phyloP scores from a whole-genome alignment of 2,329 filamentous ascomycete species.

The Clonostachys byssicola region DNA sequence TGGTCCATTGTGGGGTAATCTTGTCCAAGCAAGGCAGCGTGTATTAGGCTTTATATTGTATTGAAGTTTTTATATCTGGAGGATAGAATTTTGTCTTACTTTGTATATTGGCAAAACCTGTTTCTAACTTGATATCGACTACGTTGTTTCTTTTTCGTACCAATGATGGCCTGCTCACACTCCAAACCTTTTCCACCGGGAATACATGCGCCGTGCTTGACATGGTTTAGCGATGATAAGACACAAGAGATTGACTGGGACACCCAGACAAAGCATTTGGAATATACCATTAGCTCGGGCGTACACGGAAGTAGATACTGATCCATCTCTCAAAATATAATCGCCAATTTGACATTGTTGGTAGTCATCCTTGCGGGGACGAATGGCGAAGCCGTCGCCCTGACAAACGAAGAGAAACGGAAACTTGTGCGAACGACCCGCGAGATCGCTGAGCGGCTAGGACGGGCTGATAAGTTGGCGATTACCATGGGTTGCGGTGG shows the following conservation, averaged over 20 bases:
- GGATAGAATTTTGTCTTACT: no score
- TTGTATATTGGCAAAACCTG: no score
- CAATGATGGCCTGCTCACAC: no score
- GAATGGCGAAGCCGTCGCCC: constrained; percentile 70
- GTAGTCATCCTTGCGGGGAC: constrained; percentile 64
- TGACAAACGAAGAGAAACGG: constrained; percentile 60
- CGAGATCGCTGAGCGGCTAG: constrained; percentile 50
- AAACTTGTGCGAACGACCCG: constrained; percentile 58
- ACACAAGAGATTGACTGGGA: constrained; percentile 52
- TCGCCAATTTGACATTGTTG: background rate
- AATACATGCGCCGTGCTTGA: constrained; percentile 52
- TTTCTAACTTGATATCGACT: no score
- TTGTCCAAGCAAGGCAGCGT: no score
- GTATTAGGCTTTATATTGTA: no score
- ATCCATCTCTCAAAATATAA: constrained; percentile 5
- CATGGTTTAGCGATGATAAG: constrained; percentile 44
- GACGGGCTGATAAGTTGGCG: constrained; percentile 46
- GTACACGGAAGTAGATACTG: constrained; percentile 37
- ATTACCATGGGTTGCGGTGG: constrained; percentile 65
- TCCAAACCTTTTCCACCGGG: constrained; percentile 28
- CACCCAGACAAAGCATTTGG: constrained; percentile 44
- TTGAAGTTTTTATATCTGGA: no score
- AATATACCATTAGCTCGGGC: constrained; percentile 46
- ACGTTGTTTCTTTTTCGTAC: no score
- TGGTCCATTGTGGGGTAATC: no score